Base-by-base conservation (phyloP, 805 yeast species). In the Clavispora asparagi region DNA sequence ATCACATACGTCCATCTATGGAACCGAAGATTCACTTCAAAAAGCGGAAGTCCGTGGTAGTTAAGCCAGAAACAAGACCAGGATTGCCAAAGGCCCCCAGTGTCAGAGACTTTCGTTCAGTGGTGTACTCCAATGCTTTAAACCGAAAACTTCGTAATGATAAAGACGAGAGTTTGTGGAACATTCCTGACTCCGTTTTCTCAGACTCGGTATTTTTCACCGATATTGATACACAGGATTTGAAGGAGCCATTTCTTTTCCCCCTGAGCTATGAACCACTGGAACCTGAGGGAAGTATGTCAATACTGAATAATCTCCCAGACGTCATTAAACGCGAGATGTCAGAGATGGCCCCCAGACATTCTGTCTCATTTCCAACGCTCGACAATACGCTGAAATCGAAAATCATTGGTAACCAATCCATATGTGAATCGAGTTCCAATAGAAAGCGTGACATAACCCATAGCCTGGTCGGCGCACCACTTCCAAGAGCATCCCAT, bases 401-500 rank as follows among this genome's bases (percentile, higher is more conserved):
- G n/a, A n/a, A n/a, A n/a, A n/a, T n/a, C 11, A 31, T n/a, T 13
- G 35, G n/a, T 9, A 11, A 4, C n/a, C 12, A 6, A 11, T 7
- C 35, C 2, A 12, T 7, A 17, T 10, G 17, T 2, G 25, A 33
- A 7, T 7, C 37, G n/a, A 33, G 4, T 16, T 10, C 26, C 8
- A 16, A 10, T 11, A 16, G 8, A 10, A 38, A n/a, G 13, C 8
- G n/a, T 8, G n/a, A 12, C 7, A 1, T 12, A 10, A 3, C 9
- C 35, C 9, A 14, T 4, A 31, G 8, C 7, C 7, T n/a, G n/a
- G 8, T 9, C 5, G 46, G 46, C 16, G 49, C 40, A 11, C 55
- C 60, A 6, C 56, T 65, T 17, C 62, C 62, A 3, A 58, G 62
- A 44, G 64, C 64, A 1, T 43, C 49, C 2, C 35, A 43, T 11